Base-by-base conservation (phyloP, 2,329 filamentous ascomycete genomes). In the Phaeophleospora eucalypticola region DNA sequence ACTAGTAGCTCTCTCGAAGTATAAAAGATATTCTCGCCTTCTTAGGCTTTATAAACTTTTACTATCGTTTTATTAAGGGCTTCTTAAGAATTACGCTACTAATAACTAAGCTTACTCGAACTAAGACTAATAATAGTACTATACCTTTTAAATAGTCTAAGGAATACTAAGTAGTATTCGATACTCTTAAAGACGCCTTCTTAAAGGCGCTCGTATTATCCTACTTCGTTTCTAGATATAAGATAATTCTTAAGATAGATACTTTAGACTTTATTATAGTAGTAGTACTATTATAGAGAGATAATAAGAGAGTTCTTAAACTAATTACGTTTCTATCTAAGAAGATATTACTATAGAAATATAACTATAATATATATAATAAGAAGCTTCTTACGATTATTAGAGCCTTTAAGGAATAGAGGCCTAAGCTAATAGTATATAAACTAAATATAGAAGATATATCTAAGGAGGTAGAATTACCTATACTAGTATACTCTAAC, bases 1-100 rank as follows among this genome's bases (percentile, higher is more conserved):
- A 48, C 4, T 60, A 49, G 48, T 37, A 41, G 29, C 49, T 35
- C 4, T 43, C 36, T 33, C 41, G 32, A n/a, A 41, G 34, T 39
- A 35, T 54, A 35, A 51, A 51, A 17, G 43, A 58, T 14, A 33
- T 58, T 24, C 45, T 56, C 44, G n/a, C 18, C 8, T 59, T 60
- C 41, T 36, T 58, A 36, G 46, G 39, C 6, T 53, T 58, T 39
- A 35, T 41, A 21, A 58, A 58, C 37, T 58, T 56, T 37, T 58
- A 58, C 38, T 10, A 41, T n/a, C 19, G 46, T 24, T 58, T 59
- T 49, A 55, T 59, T 36, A 27, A 55, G 17, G 34, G 21, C 19
- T 58, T 53, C 42, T 55, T 21, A n/a, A 34, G 35, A 4, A 46
- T 53, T 6, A 19, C 20, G 7, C 12, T 27, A 39, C 41, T 20